These are phyloP conservation scores for Antitrichia curtipendula DNA, from an alignment of 225 moss, liverwort and hornwort genomes.

Conservation along the genomic window DNA sequence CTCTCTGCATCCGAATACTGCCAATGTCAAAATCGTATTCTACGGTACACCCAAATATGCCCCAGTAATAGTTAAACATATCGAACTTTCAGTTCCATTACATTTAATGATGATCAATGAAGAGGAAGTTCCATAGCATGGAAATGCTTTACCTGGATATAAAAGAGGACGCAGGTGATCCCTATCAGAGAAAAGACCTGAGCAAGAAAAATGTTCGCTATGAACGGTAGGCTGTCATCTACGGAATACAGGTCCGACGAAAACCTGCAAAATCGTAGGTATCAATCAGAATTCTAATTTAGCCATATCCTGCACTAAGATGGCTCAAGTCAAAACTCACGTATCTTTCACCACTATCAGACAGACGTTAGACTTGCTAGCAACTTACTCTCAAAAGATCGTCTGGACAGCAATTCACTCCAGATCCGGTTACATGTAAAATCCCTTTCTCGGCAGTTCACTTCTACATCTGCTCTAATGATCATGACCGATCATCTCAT, in stretches of 20 bases:
- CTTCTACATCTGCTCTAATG: not conserved
- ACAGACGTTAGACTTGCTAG: not conserved
- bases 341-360: not conserved
- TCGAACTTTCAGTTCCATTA: not conserved
- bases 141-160: conserved; percentile 47
- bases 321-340: not conserved
- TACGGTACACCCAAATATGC: not conserved
- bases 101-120: not conserved
- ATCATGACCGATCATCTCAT: not conserved
- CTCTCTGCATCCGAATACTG: conserved; percentile 38
- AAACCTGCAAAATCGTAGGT: conserved; percentile 17
- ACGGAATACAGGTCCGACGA: conserved; percentile 49
- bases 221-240: conserved; percentile 77
- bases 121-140: not conserved
- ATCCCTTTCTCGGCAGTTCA: not conserved
- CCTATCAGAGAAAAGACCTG: conserved; percentile 58
- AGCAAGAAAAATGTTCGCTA: conserved; percentile 60
- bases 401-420: not conserved
- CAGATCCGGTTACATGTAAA: not conserved
- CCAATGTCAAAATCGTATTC: not conserved
- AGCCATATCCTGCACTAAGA: not conserved
- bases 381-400: not conserved
- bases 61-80: not conserved
- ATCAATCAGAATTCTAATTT: not conserved
- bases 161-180: conserved; percentile 61